These are phyloP conservation scores for Earliella scabrosa DNA, from an alignment of 1,284 basidiomycete species.

Conservation along the genomic window DNA sequence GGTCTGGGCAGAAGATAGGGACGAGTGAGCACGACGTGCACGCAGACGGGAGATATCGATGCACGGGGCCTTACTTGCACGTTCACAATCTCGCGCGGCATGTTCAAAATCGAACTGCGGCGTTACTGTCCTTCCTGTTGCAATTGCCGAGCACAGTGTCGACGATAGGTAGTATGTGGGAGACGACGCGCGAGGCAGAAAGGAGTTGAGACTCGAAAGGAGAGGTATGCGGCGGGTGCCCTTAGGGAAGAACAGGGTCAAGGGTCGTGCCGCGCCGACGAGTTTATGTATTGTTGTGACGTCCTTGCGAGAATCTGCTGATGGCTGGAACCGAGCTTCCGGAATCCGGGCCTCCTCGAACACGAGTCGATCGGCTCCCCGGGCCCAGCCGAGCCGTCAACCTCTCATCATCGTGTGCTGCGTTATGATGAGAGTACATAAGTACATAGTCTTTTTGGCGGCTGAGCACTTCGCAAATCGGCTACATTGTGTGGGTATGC, in stretches of 20 bases:
- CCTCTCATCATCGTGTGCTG: too few species aligned
- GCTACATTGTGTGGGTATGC: neutral
- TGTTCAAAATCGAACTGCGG: too few species aligned
- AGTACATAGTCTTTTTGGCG: too few species aligned
- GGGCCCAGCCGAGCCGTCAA: neutral
- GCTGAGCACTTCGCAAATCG: too few species aligned
- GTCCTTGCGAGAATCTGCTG: conserved; percentile 7
- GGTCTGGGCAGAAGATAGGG: conserved; percentile 4
- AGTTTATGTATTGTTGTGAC: conserved; percentile 24
- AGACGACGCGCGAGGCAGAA: neutral
- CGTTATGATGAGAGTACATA: too few species aligned
- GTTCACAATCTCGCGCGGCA: conserved; percentile 26
- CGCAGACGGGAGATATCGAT: neutral
- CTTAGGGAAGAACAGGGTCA: conserved; percentile 9
- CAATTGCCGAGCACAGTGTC: too few species aligned
- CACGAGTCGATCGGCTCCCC: conserved; percentile 1
- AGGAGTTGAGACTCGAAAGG: neutral
- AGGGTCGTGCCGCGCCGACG: conserved; percentile 9
- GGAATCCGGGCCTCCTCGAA: conserved; percentile 2
- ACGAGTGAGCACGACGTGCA: neutral
- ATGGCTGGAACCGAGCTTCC: neutral
- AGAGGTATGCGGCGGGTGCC: neutral
- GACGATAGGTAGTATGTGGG: neutral
- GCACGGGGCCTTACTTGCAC: conserved; percentile 18
- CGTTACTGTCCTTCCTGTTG: too few species aligned